Conservation (phyloP, 73 alveolate species). For the Tetrahymena thermophila region DNA sequence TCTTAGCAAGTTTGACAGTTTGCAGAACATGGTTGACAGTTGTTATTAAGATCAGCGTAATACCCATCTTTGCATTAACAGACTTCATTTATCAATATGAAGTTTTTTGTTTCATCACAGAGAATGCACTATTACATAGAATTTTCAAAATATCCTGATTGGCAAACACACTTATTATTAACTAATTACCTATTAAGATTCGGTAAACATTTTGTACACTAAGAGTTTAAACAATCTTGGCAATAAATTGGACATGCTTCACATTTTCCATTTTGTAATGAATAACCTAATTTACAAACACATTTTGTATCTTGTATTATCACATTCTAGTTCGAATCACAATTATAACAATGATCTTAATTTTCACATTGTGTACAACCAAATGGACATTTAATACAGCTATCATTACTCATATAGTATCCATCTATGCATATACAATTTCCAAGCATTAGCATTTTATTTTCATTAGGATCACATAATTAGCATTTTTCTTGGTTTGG, state of each 20-base stretch:
- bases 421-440: neutral
- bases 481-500: neutral
- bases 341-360: neutral
- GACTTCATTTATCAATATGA: neutral
- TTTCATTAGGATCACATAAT: neutral
- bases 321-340: neutral
- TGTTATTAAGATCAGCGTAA: neutral
- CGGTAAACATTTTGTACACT: neutral
- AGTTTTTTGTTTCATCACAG: neutral
- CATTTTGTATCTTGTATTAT: neutral
- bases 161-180: neutral
- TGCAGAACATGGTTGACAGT: neutral
- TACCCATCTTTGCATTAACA: neutral
- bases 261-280: neutral
- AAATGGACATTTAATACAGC: neutral
- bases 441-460: neutral
- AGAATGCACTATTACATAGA: neutral
- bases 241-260: neutral
- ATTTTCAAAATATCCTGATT: neutral
- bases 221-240: neutral
- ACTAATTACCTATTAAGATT: neutral
- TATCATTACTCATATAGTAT: neutral
- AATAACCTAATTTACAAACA: neutral
- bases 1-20: neutral
- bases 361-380: neutral